These are phyloP conservation scores for Ogataea siamensis DNA, from an alignment of 805 yeast species.

Conservation along the genomic window DNA sequence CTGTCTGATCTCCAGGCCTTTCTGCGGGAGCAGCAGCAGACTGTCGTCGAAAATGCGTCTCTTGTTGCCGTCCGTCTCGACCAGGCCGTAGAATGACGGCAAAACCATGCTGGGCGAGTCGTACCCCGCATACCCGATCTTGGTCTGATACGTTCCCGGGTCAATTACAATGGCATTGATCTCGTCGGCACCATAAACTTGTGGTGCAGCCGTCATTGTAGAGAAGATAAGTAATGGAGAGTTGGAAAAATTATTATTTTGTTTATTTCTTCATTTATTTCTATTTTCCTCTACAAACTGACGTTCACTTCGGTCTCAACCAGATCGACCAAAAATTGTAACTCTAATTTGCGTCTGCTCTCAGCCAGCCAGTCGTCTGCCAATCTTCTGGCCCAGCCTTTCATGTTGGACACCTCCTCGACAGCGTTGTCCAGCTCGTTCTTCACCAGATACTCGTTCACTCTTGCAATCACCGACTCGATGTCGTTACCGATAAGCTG, in stretches of 20 bases:
- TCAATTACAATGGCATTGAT: conserved; percentile 88
- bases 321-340: conserved; percentile 72
- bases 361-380: conserved; percentile 91
- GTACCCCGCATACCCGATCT: conserved; percentile 90
- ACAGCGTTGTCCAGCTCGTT: conserved; percentile 86
- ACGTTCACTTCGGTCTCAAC: conserved; percentile 64
- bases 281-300: conserved; percentile 15
- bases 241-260: background rate
- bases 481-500: conserved; percentile 64
- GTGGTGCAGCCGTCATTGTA: conserved; percentile 40
- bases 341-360: conserved; percentile 85
- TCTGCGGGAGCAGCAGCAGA: conserved; percentile 43
- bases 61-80: conserved; percentile 17
- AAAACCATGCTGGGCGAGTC: conserved; percentile 76
- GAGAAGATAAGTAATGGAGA: background rate
- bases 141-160: conserved; percentile 81
- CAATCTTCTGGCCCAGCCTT: conserved; percentile 89
- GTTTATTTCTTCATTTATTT: background rate
- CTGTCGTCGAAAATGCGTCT: conserved; percentile 32
- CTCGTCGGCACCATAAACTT: conserved; percentile 70
- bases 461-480: conserved; percentile 85
- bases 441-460: conserved; percentile 67
- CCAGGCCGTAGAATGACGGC: conserved; percentile 64
- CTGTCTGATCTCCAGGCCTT: conserved; percentile 51
- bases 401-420: conserved; percentile 83